Conservation (phyloP, 345 rosid species). For the Bretschneidera sinensis region DNA sequence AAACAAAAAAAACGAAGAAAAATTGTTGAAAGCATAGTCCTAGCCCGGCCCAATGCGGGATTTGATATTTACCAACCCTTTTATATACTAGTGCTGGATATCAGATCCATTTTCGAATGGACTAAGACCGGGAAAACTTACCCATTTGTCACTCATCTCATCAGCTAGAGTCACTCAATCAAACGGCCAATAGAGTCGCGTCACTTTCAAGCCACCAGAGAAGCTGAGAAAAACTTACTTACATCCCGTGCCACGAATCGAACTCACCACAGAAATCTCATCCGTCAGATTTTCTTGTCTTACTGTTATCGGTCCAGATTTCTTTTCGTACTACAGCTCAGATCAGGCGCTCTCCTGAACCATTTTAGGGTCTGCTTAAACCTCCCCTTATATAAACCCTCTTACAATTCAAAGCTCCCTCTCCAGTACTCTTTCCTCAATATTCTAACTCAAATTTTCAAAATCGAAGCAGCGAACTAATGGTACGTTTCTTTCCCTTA, state of each 20-base stretch:
- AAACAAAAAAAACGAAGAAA: too few species aligned
- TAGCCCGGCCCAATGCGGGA: too few species aligned
- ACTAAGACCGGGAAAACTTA: too few species aligned
- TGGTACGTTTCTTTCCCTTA: conserved; percentile 11
- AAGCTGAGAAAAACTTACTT: neutral
- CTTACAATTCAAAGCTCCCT: neutral
- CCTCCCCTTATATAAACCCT: neutral
- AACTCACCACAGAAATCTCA: neutral
- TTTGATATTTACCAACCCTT: too few species aligned
- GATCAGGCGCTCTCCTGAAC: neutral
- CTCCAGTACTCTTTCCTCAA: neutral
- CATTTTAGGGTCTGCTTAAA: neutral
- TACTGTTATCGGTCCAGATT: too few species aligned
- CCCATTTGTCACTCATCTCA: too few species aligned
- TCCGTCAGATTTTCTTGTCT: neutral
- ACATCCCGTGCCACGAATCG: conserved; percentile 2
- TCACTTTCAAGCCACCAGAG: conserved; percentile 20
- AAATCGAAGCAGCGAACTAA: neutral
- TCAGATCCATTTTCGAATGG: too few species aligned
- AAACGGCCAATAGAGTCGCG: conserved; percentile 26
- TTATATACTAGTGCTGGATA: too few species aligned
- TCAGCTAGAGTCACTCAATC: conserved; percentile 23
- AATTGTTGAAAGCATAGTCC: too few species aligned
- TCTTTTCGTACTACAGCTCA: neutral
- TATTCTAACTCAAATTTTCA: too few species aligned